These are phyloP conservation scores for Boletus barrowsii DNA, from an alignment of 768 basidiomycete species.

Conservation along the genomic window DNA sequence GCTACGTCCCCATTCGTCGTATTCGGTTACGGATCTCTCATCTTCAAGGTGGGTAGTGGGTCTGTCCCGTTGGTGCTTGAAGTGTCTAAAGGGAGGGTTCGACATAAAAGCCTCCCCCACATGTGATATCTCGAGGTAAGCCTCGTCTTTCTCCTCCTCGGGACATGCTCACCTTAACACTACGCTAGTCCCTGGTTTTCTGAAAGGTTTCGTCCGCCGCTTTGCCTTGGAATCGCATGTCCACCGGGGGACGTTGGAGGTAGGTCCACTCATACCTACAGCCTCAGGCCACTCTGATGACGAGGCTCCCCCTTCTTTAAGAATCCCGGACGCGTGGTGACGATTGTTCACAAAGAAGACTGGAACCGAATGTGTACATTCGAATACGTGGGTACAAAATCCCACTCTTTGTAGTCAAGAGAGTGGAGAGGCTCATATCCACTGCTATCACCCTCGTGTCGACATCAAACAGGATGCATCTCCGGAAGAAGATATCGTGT, in stretches of 20 bases:
- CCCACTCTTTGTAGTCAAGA: too few species aligned
- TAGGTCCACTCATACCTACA: conserved; percentile 22
- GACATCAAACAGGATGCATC: conserved; percentile 18
- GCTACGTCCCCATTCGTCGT: not conserved
- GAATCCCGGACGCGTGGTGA: conserved; percentile 87
- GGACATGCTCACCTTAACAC: not conserved
- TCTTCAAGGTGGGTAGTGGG: not conserved
- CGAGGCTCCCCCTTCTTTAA: conserved; percentile 41
- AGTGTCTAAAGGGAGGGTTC: not conserved
- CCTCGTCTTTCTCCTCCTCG: not conserved
- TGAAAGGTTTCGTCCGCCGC: conserved; percentile 86
- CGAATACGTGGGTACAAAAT: conserved; percentile 39
- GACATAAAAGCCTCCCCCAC: not conserved
- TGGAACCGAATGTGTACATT: conserved; percentile 68
- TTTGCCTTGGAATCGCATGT: conserved; percentile 92
- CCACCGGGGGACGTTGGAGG: conserved; percentile 86
- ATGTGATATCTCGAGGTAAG: not conserved
- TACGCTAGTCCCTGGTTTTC: conserved; percentile 63
- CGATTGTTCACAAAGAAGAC: conserved; percentile 81
- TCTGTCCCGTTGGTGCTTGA: not conserved
- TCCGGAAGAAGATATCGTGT: conserved; percentile 36
- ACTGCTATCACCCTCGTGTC: not conserved
- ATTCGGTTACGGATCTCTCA: not conserved
- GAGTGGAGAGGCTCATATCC: too few species aligned
- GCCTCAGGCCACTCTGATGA: conserved; percentile 82